Evolutionary conservation across 352 stramenopile species (phyloP).

Genomic region (Peronospora tabacina): DNA sequence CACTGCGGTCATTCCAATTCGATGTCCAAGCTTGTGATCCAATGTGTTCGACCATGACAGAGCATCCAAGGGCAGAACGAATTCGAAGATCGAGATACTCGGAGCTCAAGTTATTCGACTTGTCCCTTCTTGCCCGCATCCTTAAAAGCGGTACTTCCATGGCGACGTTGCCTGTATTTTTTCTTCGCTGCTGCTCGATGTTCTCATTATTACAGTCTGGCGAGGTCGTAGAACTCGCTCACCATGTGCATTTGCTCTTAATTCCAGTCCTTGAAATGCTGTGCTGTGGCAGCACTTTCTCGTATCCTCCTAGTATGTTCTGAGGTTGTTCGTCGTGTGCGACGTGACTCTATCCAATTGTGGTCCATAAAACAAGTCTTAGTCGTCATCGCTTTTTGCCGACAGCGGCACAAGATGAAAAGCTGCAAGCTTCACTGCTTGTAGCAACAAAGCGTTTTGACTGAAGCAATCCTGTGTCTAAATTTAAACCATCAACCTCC

Average conservation of each 20-base stretch:
- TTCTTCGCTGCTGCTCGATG: constrained; percentile 42
- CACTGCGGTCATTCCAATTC: not conserved
- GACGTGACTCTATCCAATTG: not conserved
- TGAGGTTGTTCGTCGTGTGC: constrained; percentile 33
- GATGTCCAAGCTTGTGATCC: not conserved
- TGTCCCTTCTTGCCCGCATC: constrained; percentile 74
- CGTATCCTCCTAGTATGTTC: constrained; percentile 28
- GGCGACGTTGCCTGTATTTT: constrained; percentile 53
- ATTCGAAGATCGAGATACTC: not conserved
- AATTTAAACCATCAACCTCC: constrained; percentile 46
- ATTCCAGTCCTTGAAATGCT: constrained; percentile 45
- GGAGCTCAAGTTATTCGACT: constrained; percentile 24
- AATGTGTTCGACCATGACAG: not conserved
- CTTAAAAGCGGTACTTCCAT: constrained; percentile 62
- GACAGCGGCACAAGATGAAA: constrained; percentile 27
- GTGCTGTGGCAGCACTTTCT: constrained; percentile 17
- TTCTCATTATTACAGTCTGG: constrained; percentile 51
- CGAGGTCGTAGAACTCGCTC: constrained; percentile 43
- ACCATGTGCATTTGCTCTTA: constrained; percentile 36
- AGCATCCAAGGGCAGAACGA: not conserved
- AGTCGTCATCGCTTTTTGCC: not conserved
- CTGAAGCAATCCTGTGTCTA: constrained; percentile 22
- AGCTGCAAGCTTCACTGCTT: constrained; percentile 10
- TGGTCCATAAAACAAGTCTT: no score
- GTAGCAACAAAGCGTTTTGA: constrained; percentile 57